Conservation (phyloP, 2,329 filamentous ascomycete species). For the Lasiodiplodia sp. region DNA sequence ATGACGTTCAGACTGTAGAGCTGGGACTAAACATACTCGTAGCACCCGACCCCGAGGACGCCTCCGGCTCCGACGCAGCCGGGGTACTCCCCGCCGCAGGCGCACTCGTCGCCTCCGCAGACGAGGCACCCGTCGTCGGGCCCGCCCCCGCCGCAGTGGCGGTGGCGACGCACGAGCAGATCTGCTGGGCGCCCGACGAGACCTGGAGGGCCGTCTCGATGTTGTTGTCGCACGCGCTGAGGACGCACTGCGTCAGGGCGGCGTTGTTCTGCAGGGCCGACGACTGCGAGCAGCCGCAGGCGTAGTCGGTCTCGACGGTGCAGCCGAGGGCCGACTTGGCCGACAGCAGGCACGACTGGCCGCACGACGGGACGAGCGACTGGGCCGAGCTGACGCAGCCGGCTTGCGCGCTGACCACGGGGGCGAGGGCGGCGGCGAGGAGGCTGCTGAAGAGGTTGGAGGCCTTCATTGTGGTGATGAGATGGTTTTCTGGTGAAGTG, state of each 20-base stretch:
- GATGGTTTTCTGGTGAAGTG: neutral
- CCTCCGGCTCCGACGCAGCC: neutral
- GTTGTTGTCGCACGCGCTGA: constrained; percentile 19
- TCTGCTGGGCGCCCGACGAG: constrained; percentile 16
- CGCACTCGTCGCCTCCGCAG: neutral
- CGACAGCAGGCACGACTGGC: constrained; percentile 22
- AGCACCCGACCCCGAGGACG: neutral
- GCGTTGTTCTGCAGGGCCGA: constrained; percentile 1
- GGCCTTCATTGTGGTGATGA: constrained; percentile 17
- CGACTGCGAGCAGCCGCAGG: constrained; percentile 22
- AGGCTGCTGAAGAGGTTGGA: constrained; percentile 1
- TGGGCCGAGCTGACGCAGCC: constrained; percentile 25
- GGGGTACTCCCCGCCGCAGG: constrained; percentile 1
- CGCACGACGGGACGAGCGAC: constrained; percentile 25
- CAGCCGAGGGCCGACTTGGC: constrained; percentile 22
- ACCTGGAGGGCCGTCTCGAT: constrained; percentile 22
- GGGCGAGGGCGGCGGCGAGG: constrained; percentile 1
- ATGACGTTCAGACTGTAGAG: constrained; percentile 4
- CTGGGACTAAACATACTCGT: constrained; percentile 11
- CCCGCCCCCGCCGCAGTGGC: constrained; percentile 8
- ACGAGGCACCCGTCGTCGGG: neutral
- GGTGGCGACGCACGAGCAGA: constrained; percentile 27
- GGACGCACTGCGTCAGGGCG: constrained; percentile 19
- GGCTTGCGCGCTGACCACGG: constrained; percentile 22
- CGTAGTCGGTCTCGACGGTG: constrained; percentile 27